Conservation (phyloP, 202 grass and related monocot species). For the Digitaria exilis region DNA sequence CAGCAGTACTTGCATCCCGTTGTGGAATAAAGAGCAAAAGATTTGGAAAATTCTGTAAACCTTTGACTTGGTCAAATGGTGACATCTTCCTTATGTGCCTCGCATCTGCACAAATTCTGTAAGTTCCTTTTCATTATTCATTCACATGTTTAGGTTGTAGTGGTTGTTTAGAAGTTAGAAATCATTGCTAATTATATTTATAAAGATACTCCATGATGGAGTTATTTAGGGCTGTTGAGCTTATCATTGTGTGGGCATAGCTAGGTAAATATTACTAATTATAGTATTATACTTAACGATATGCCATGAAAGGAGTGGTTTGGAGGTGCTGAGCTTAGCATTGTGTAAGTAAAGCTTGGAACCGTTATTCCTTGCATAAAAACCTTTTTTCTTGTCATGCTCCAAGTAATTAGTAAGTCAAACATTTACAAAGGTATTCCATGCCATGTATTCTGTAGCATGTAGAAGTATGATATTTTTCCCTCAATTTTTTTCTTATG, state of each 20-base stretch:
- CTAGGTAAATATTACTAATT: background rate
- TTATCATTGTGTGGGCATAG: background rate
- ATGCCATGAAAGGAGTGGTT: conserved; percentile 2
- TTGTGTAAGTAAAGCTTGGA: background rate
- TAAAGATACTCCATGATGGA: background rate
- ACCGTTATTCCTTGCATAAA: background rate
- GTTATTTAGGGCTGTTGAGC: conserved; percentile 7
- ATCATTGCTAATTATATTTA: conserved; percentile 1
- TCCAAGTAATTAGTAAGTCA: background rate
- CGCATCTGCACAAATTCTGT: conserved; percentile 96
- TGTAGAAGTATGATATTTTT: background rate
- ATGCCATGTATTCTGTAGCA: background rate
- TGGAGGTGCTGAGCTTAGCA: background rate
- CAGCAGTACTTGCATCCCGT: conserved; percentile 81
- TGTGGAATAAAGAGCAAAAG: conserved; percentile 94
- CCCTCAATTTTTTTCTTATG: conserved; percentile 31
- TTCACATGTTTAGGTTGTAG: background rate
- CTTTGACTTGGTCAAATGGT: conserved; percentile 94
- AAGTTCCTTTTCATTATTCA: conserved; percentile 45
- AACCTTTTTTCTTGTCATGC: background rate
- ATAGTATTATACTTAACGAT: background rate
- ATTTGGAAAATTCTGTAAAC: conserved; percentile 90
- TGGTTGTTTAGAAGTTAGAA: conserved; percentile 11
- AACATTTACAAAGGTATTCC: background rate
- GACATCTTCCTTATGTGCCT: conserved; percentile 98